Base-by-base conservation (phyloP, 2,329 filamentous ascomycete species). In the Xylaria sp. region DNA sequence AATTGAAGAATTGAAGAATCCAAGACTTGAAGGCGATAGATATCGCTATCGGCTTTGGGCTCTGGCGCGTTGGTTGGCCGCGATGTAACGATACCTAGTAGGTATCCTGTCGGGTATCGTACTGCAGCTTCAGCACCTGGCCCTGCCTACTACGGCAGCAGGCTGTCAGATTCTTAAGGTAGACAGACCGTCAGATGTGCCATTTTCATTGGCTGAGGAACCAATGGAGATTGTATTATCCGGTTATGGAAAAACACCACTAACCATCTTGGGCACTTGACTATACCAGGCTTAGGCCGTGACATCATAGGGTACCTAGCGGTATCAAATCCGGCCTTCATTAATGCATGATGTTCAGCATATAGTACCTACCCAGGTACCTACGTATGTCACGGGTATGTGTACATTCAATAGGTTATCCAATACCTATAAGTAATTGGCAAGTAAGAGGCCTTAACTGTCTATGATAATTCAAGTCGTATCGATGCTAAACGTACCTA, bases 221-320 rank as follows among this genome's bases (percentile, higher is more conserved):
- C 36, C 20, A 10, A 54, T 60, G 66, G 63, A 68, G 54, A 68
- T 68, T 66, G 55, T 66, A 68, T 68, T 63, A 68, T 68, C 66
- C 66, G 66, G 45, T 5, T 36, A 51, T 56, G 17, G 39, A 50
- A 10, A 10, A 27, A 22, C 1, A 0, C 1, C 10, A 63, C 61
- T 67, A 67, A 57, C 65, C 9, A 9, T 25, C 60, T 22, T 36
- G n/a, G 50, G 56, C 44, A 54, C n/a, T 15, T 7, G n/a, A 49
- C 53, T 27, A 45, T 36, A 27, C 47, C 11, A 20, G 9, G 22
- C 44, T n/a, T 27, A 53, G 22, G 31, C 22, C 4, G 45, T 69
- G 63, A 69, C 66, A 66, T 68, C 66, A 68, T 62, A 53, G 11
- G 51, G 31, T 64, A 44, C n/a, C n/a, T n/a, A n/a, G n/a, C n/a